These are phyloP conservation scores for Hypoxylon sp. DNA, from an alignment of 2,329 filamentous ascomycete genomes.

Conservation along the genomic window DNA sequence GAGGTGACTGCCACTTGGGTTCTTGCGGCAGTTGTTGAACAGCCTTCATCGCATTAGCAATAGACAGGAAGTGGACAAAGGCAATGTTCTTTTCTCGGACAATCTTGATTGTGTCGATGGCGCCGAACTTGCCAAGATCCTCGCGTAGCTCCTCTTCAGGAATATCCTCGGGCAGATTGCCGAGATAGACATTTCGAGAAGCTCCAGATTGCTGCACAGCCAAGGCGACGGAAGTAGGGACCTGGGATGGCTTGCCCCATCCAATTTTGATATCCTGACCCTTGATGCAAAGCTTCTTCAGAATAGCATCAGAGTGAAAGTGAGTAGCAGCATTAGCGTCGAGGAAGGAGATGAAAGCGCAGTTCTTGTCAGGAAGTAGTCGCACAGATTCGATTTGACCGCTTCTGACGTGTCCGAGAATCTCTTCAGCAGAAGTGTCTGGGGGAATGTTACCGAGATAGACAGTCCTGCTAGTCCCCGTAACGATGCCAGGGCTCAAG, in stretches of 20 bases:
- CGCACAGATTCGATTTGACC: slow-evolving; percentile 99
- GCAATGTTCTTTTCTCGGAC: slow-evolving; percentile 98
- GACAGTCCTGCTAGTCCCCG: slow-evolving; percentile 94
- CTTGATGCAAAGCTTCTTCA: slow-evolving; percentile 99
- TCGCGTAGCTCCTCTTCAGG: slow-evolving; percentile 93
- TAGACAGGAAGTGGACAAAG: slow-evolving; percentile 95
- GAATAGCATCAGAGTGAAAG: slow-evolving; percentile 98
- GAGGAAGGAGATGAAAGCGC: slow-evolving; percentile 98
- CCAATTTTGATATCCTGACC: slow-evolving; percentile 99
- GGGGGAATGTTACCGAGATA: slow-evolving; percentile 99
- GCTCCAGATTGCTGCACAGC: slow-evolving; percentile 98
- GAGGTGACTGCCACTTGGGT: slow-evolving; percentile 94
- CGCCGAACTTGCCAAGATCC: slow-evolving; percentile 95
- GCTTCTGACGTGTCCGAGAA: slow-evolving; percentile 94
- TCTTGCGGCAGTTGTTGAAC: slow-evolving; percentile 97
- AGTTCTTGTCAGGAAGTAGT: slow-evolving; percentile 98
- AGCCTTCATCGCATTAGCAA: slow-evolving; percentile 98
- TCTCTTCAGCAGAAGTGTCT: slow-evolving; percentile 96
- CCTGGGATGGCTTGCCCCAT: slow-evolving; percentile 98
- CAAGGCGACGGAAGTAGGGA: slow-evolving; percentile 96
- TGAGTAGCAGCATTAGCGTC: slow-evolving; percentile 98
- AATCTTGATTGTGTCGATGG: slow-evolving; percentile 97
- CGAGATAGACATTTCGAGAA: slow-evolving; percentile 96
- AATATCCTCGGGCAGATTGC: slow-evolving; percentile 91
- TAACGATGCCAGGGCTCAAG: slow-evolving; percentile 84